Percentiles rank a stretch among this genome's conserved stretches.
Conservation (phyloP, 768 basidiomycete genomes). For the Pleurotus eryngii region DNA sequence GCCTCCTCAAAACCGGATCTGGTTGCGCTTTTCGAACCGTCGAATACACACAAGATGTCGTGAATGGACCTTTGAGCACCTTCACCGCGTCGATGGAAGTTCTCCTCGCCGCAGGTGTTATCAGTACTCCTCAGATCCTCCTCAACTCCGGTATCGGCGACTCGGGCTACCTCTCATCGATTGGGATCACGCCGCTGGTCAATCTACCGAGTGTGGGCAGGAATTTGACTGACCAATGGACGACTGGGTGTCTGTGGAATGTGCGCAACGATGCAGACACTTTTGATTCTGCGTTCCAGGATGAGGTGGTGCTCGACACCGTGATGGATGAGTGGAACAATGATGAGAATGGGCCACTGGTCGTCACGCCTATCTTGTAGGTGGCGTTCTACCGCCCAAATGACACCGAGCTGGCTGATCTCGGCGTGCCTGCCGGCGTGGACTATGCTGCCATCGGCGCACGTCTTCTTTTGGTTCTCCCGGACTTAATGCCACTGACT, state of each 20-base stretch:
- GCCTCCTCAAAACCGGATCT: conserved; percentile 35
- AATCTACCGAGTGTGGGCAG: conserved; percentile 37
- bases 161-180: conserved; percentile 37
- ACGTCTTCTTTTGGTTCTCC: background rate
- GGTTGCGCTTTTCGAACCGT: conserved; percentile 41
- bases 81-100: conserved; percentile 62
- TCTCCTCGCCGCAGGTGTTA: conserved; percentile 46
- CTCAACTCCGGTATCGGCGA: conserved; percentile 53
- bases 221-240: conserved; percentile 2
- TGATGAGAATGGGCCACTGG: conserved; percentile 16
- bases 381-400: conserved; percentile 21
- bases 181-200: conserved; percentile 35
- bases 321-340: conserved; percentile 14
- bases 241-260: background rate
- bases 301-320: conserved; percentile 9
- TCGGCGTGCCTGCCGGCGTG: conserved; percentile 10
- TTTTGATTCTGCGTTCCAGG: conserved; percentile 9
- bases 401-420: conserved; percentile 22
- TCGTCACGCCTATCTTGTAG: conserved; percentile 8
- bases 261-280: conserved; percentile 13
- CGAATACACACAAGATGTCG: conserved; percentile 40
- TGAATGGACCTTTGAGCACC: conserved; percentile 25
- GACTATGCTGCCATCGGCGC: conserved; percentile 34
- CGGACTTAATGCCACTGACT: background rate
- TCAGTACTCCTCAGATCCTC: conserved; percentile 50